Percentiles rank a stretch among this genome's conserved stretches.
These are phyloP conservation scores for Fusarium sp. DNA, from an alignment of 2,329 filamentous ascomycete species.

Conservation along the genomic window DNA sequence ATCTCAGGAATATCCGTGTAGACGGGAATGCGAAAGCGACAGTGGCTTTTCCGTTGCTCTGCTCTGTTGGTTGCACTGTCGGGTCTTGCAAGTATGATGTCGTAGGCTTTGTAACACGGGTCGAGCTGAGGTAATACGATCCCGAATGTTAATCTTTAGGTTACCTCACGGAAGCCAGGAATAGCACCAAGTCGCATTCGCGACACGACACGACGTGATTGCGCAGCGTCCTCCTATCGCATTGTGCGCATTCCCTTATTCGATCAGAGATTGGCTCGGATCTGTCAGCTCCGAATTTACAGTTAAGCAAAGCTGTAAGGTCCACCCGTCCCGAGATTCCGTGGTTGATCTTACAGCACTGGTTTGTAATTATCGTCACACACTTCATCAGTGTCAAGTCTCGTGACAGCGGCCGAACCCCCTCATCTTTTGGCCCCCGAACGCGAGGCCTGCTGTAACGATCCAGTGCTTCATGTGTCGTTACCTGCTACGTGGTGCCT, in stretches of 20 bases:
- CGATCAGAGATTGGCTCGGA: constrained; percentile 34
- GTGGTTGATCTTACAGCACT: constrained; percentile 2
- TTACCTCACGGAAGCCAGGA: constrained; percentile 24
- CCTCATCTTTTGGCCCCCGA: constrained; percentile 13
- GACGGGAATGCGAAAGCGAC: constrained; percentile 26
- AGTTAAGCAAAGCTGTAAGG: constrained; percentile 4
- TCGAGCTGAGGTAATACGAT: constrained; percentile 16
- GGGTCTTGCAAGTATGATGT: constrained; percentile 11
- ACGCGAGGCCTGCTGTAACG: constrained; percentile 9
- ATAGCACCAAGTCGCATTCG: constrained; percentile 36
- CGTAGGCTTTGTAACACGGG: constrained; percentile 12
- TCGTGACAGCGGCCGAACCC: constrained; percentile 18
- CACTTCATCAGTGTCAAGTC: constrained; percentile 9
- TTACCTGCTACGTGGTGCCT: constrained; percentile 12
- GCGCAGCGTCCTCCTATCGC: constrained; percentile 21
- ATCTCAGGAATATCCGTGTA: constrained; percentile 9
- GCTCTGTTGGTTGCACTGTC: constrained; percentile 17
- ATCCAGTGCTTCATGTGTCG: constrained; percentile 25
- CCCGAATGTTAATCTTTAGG: not conserved
- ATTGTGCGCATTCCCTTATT: constrained; percentile 4
- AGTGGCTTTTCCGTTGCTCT: constrained; percentile 18
- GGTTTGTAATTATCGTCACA: not conserved
- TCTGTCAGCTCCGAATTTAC: constrained; percentile 19
- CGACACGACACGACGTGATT: constrained; percentile 20
- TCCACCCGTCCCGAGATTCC: constrained; percentile 7